Percentiles rank a stretch among this genome's conserved stretches.
Conservation (phyloP, 495 filamentous ascomycete species). For the Clohesyomyces aquaticus region DNA sequence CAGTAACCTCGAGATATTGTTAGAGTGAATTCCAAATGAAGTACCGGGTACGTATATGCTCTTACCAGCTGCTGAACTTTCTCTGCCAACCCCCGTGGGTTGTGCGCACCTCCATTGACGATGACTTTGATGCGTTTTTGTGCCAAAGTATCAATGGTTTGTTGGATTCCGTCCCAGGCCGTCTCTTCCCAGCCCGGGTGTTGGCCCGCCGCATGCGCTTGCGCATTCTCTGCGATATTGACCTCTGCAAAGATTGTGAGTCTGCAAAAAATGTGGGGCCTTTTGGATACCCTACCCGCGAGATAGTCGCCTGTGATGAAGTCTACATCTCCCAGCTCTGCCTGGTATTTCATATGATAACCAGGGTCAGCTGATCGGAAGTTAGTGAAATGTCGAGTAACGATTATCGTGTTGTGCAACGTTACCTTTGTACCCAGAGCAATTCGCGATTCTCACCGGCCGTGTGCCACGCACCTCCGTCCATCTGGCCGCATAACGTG, state of each 20-base stretch:
- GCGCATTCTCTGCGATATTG: conserved; percentile 54
- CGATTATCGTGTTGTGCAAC: conserved; percentile 5
- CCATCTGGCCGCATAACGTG: conserved; percentile 29
- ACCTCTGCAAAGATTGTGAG: conserved; percentile 43
- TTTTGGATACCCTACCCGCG: conserved; percentile 46
- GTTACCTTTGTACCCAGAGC: conserved; percentile 53
- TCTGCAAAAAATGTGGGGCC: background rate
- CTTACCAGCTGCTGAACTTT: conserved; percentile 48
- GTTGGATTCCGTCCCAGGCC: conserved; percentile 53
- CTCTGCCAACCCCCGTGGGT: conserved; percentile 41
- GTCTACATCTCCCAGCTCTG: conserved; percentile 54
- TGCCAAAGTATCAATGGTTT: conserved; percentile 51
- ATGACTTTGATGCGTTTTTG: conserved; percentile 46
- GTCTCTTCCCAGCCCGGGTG: conserved; percentile 52
- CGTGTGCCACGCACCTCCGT: conserved; percentile 39
- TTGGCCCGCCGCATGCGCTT: conserved; percentile 47
- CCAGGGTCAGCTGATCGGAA: conserved; percentile 49
- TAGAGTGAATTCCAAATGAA: background rate
- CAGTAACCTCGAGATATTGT: conserved; percentile 29
- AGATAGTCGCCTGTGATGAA: conserved; percentile 63
- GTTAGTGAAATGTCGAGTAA: background rate
- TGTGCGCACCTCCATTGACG: conserved; percentile 45
- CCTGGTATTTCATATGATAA: conserved; percentile 53
- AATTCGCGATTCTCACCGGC: conserved; percentile 55
- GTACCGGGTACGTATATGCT: background rate